phyloP scores from a whole-genome alignment of 345 rosid species.

The Citrus reticulata region DNA sequence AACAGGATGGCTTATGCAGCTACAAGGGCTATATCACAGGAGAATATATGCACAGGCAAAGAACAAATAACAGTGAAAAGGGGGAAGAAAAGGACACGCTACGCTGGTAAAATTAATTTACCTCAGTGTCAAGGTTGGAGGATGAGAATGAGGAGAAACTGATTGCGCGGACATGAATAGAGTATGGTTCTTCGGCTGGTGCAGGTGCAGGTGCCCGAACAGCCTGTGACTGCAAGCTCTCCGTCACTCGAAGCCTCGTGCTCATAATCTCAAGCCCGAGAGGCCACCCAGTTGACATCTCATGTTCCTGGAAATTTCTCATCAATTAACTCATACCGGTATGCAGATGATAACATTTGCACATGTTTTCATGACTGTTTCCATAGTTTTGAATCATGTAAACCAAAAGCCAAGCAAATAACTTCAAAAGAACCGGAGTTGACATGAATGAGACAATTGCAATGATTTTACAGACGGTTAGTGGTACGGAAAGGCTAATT shows the following conservation, averaged over 20 bases:
- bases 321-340: neutral
- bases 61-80: neutral
- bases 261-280: conserved; percentile 46
- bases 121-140: conserved; percentile 56
- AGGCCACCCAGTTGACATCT: conserved; percentile 51
- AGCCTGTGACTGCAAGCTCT: conserved; percentile 17
- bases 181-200: conserved; percentile 8
- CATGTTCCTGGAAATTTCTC: conserved; percentile 29
- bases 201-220: conserved; percentile 14
- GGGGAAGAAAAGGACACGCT: neutral
- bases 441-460: neutral
- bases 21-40: neutral
- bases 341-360: neutral
- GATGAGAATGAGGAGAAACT: conserved; percentile 50
- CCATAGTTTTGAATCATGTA: too few species aligned
- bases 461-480: neutral
- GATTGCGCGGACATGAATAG: conserved; percentile 20
- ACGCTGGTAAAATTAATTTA: conserved; percentile 5
- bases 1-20: neutral
- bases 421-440: neutral
- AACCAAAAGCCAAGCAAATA: too few species aligned
- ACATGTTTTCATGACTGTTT: neutral
- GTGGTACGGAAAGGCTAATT: neutral
- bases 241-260: conserved; percentile 30
- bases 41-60: neutral